A percentile compares a stretch with the other conserved stretches of the same genome.
Conservation (phyloP, 2,329 filamentous ascomycete species). For the Colletotrichum liriopes region DNA sequence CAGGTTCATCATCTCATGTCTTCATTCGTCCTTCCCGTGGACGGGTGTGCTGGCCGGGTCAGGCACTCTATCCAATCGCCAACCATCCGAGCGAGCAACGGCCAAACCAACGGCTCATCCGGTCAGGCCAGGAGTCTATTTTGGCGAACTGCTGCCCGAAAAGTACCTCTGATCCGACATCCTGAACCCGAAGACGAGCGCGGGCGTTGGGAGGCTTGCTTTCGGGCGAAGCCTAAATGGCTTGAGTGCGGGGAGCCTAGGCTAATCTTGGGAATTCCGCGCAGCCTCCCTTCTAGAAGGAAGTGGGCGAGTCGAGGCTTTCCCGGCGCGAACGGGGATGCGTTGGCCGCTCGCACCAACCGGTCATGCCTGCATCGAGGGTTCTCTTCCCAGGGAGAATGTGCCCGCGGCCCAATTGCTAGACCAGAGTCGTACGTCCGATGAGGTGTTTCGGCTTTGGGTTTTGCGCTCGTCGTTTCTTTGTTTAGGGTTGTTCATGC, state of each 20-base stretch:
- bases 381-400: not conserved
- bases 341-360: slow-evolving; percentile 1
- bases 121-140: not conserved
- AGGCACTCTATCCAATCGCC: not conserved
- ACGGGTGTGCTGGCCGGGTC: not conserved
- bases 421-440: slow-evolving; percentile 2
- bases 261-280: not conserved
- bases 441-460: slow-evolving; percentile 26
- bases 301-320: not conserved
- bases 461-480: slow-evolving; percentile 20
- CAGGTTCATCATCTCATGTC: slow-evolving; percentile 5
- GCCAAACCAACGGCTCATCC: not conserved
- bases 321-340: slow-evolving; percentile 1
- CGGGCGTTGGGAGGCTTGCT: not conserved
- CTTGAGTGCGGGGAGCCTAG: not conserved
- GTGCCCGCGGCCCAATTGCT: not conserved
- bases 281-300: slow-evolving; percentile 19
- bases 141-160: slow-evolving; percentile 17
- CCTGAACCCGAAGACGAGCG: not conserved
- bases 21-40: not conserved
- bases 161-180: slow-evolving; percentile 19
- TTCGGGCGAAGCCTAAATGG: not conserved
- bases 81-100: not conserved
- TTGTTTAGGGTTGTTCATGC: not conserved
- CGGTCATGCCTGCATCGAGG: slow-evolving; percentile 6